These are phyloP conservation scores for Cairneyella variabilis DNA, from an alignment of 495 filamentous ascomycete species.

Conservation along the genomic window DNA sequence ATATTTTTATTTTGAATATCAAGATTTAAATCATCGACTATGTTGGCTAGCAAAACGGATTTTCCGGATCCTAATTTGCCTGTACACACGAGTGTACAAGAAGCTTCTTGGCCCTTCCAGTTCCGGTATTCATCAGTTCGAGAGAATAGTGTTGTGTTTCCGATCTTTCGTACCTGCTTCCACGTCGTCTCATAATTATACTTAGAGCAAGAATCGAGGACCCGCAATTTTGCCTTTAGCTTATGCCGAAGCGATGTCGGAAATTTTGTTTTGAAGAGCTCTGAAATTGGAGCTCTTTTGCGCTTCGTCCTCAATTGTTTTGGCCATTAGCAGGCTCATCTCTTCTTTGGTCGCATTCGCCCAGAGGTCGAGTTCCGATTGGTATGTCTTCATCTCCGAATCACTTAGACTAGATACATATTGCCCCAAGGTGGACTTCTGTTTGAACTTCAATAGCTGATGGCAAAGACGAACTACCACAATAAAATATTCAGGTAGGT, in stretches of 20 bases:
- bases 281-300: conserved; percentile 29
- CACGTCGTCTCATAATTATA: conserved; percentile 39
- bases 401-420: conserved; percentile 29
- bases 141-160: conserved; percentile 32
- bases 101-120: conserved; percentile 36
- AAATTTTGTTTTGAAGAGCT: conserved; percentile 23
- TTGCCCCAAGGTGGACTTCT: conserved; percentile 34
- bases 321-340: conserved; percentile 28
- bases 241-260: conserved; percentile 26
- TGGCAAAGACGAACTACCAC: conserved; percentile 38
- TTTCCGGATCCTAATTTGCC: too few species aligned
- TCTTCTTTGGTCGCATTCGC: conserved; percentile 36
- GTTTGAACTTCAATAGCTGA: conserved; percentile 31
- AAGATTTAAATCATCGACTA: too few species aligned
- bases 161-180: conserved; percentile 40
- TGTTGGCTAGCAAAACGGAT: too few species aligned
- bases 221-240: conserved; percentile 25
- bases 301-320: conserved; percentile 30
- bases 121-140: conserved; percentile 27
- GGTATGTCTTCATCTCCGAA: conserved; percentile 25
- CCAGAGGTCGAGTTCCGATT: conserved; percentile 34
- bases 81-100: too few species aligned
- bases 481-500: conserved; percentile 40
- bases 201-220: conserved; percentile 36
- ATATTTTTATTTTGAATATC: too few species aligned